Base-by-base conservation (phyloP, 768 basidiomycete genomes). In the Suillus sp. region DNA sequence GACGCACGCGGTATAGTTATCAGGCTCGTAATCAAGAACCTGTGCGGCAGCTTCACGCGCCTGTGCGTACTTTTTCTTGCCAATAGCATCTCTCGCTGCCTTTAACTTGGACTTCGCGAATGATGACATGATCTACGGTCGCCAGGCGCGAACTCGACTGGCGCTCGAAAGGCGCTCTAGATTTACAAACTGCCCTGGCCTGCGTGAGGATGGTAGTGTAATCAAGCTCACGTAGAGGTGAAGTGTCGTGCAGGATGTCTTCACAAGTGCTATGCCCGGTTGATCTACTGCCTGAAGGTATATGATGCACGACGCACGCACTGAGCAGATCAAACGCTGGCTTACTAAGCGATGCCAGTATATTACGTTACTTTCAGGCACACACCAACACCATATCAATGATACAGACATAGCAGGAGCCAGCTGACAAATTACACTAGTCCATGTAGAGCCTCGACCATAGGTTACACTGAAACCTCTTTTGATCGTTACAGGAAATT, bases 1-100 rank as follows among this genome's bases (percentile, higher is more conserved):
- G 25, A 83, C 90, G 70, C 73, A 96, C 94, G 92, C 95, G 70
- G 91, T 88, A 72, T 96, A 96, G 70, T 94, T 95, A 48, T 86
- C 84, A 1, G 89, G 83, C 62, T 97, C 95, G 66, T 86, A 87
- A 42, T 88, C 86, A 20, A 93, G 77, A 10, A 88, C 87, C 65
- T 86, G 83, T 48, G 78, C 72, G 9, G 89, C 86, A n/a, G 87
- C 83, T 66, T 88, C 83, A 64, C 83, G 85, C 13, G 93, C 95
- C 22, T 76, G 77, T 4, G 78, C 72, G 68, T 85, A 95, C 65
- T 96, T 88, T 71, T 93, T 94, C 72, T 88, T 90, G 14, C 78
- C 79, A 25, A 96, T 77, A 4, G 86, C 82, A 61, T 95, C 93
- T 64, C 91, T 85, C 14, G 93, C 90, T 25, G 82, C 76, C 75